Evolutionary conservation across 257 asterid species (phyloP).

Genomic region (Solanum bukasovii): DNA sequence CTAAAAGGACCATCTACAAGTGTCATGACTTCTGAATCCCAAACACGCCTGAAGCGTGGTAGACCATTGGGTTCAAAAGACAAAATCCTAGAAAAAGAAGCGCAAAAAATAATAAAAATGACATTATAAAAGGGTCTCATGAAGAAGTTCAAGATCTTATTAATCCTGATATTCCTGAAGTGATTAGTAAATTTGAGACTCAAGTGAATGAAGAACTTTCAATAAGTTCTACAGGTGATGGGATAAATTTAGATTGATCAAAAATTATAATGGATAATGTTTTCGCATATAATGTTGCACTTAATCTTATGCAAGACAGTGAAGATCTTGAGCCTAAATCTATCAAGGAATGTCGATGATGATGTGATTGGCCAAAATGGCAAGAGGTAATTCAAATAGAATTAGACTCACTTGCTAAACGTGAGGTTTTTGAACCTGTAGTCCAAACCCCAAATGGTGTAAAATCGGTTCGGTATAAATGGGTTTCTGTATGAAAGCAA

Average conservation of each 20-base stretch:
- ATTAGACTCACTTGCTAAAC: background rate
- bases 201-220: background rate
- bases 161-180: background rate
- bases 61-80: background rate
- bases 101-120: too few species aligned
- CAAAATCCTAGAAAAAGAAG: background rate
- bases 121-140: background rate
- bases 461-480: too few species aligned
- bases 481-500: too few species aligned
- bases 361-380: background rate
- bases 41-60: too few species aligned
- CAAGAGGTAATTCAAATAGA: background rate
- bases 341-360: fast-evolving
- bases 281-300: background rate
- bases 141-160: background rate
- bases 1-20: too few species aligned
- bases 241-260: background rate
- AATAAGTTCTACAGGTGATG: background rate
- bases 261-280: too few species aligned
- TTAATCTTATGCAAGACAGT: background rate
- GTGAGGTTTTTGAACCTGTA: background rate
- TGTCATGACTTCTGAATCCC: too few species aligned
- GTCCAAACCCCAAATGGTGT: background rate
- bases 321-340: background rate
- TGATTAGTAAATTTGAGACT: fast-evolving